Base-by-base conservation (phyloP, 208 protist species). In the Acanthamoeba triangularis region DNA sequence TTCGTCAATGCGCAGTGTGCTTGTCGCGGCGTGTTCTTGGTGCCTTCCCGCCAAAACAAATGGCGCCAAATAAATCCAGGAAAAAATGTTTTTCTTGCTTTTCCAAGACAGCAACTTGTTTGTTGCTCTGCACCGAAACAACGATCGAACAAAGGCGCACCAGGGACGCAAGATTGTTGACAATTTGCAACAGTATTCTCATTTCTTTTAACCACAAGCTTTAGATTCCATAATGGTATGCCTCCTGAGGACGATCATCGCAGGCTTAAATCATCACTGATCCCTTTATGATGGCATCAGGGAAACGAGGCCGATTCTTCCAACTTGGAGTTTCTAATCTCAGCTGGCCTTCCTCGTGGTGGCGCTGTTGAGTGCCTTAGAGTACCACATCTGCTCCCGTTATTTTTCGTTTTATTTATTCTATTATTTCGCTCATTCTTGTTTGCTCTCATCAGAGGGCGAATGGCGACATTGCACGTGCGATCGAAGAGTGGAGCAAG, bases 321-420 rank as follows among this genome's bases (percentile, higher is more conserved):
- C 52, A 59, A 23, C 13, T 23, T 84, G 74, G 74, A 84, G 18
- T 84, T 84, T 52, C 74, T 84, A 1, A 84, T 84, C 35, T 84
- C 74, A 11, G 74, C 74, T 11, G 74, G 74, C 30, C 35, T 84
- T 13, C 74, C 74, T 44, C 41, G 41, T 84, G 74, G 44, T 20
- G 35, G 74, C 10, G 74, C 74, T 16, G 8, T 44, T 0, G 74
- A 84, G 30, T 84, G 74, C 25, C 44, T 84, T 1, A 18, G 44
- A 0, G 74, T 84, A 84, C 10, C 1, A 3, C 30, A 20, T 41
- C 65, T 33, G n/a, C 65, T 35, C 28, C 28, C 44, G 44, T 47
- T 47, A 47, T 47, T 47, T 47, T 47, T 47, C 13, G 8, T 30
- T 28, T 84, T 44, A 23, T 56, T 28, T 30, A 23, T 28, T 41